Base-by-base conservation (phyloP, 1,139 yeast genomes). In the Blastobotrys buckinghamii region DNA sequence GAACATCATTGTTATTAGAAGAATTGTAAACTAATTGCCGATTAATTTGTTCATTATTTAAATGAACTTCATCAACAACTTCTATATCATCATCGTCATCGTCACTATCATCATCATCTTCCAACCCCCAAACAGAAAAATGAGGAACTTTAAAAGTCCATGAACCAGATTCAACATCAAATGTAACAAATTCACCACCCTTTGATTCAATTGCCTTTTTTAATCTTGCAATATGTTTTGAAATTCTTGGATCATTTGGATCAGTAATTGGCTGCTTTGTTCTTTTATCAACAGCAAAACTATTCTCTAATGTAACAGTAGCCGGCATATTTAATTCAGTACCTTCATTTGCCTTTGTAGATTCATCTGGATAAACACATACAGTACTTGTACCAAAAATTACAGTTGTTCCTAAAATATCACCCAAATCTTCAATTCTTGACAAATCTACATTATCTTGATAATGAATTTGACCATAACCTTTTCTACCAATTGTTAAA, bases 111-210 rank as follows among this genome's bases (percentile, higher is more conserved):
- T 77, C 81, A 26, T 81, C 85, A 51, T 83, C 89, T 19, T 83
- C 75, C 42, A 92, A 69, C 2, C 97, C 97, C 96, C 97, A 92
- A 6, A 84, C 78, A 69, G 96, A 88, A 61, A 92, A 92, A 69
- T 92, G 98, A 55, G 84, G 81, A 1, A 92, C 97, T 58, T 74
- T 78, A 66, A 88, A 89, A 0, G 84, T 81, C 89, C 92, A 89
- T 7, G 77, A 67, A 22, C 86, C 86, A n/a, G 79, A 77, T 20
- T 79, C 73, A 1, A 89, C 90, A 59, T 84, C 90, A 62, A 83
- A 89, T 3, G 90, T 82, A 9, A 89, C 72, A 63, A 84, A 87
- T 53, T 83, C 83, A 79, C 84, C 86, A 3, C 92, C 96, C 44
- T 71, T 74, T 54, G 76, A 68, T 41, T 68, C 69, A 49, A 73